These are phyloP conservation scores for Juglanconis sp. DNA, from an alignment of 2,329 filamentous ascomycete genomes.

Conservation along the genomic window DNA sequence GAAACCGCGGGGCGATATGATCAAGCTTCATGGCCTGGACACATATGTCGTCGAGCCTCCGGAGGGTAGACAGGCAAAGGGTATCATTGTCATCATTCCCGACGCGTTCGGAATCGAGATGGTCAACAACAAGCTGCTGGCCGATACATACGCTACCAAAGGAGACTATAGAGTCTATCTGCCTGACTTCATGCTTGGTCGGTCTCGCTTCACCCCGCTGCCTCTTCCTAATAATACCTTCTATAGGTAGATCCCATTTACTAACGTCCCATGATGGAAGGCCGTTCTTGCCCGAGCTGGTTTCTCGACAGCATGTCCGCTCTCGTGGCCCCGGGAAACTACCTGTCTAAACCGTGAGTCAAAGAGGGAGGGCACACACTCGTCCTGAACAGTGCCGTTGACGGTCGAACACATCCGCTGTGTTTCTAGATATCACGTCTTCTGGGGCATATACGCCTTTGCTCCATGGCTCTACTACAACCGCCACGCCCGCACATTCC, in stretches of 20 bases:
- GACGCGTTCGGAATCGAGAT: conserved; percentile 56
- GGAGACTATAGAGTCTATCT: conserved; percentile 48
- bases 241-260: neutral
- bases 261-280: conserved; percentile 17
- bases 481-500: conserved; percentile 28
- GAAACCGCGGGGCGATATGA: conserved; percentile 40
- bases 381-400: neutral
- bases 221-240: too few species aligned
- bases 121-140: conserved; percentile 49
- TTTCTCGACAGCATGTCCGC: conserved; percentile 28
- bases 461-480: conserved; percentile 33
- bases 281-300: conserved; percentile 28
- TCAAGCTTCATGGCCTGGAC: conserved; percentile 44
- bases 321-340: conserved; percentile 22
- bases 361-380: too few species aligned
- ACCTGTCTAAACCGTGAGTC: conserved; percentile 29
- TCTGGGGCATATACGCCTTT: conserved; percentile 24
- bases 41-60: conserved; percentile 43
- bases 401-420: too few species aligned
- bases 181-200: conserved; percentile 53
- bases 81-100: conserved; percentile 50
- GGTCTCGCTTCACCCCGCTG: too few species aligned
- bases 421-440: conserved; percentile 25
- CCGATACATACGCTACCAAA: conserved; percentile 51
- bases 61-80: conserved; percentile 34